Conservation (phyloP, 257 asterid genomes). For the Capsicum baccatum region DNA sequence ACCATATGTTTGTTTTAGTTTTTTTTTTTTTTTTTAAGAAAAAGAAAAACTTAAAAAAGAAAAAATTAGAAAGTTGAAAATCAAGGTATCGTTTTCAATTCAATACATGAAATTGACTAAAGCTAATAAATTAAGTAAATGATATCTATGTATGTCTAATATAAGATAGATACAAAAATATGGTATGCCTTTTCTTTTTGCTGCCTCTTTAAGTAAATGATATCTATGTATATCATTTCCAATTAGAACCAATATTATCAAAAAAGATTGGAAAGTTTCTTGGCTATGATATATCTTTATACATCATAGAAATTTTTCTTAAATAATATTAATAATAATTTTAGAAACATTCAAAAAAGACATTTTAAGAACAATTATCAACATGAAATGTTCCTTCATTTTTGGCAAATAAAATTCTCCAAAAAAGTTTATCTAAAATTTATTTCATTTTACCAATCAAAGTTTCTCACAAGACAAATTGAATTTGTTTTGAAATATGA, state of each 20-base stretch:
- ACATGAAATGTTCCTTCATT: background rate
- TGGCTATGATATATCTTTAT: background rate
- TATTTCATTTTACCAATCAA: background rate
- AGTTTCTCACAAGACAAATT: background rate
- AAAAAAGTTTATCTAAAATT: background rate
- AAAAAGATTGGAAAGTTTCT: background rate
- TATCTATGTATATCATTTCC: background rate
- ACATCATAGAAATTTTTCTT: background rate
- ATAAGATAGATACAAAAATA: background rate
- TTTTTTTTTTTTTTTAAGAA: too few species aligned
- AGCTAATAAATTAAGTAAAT: background rate
- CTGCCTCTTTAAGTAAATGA: background rate
- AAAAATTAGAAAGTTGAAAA: background rate
- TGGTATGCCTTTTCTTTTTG: background rate
- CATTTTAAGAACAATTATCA: background rate
- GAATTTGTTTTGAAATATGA: background rate
- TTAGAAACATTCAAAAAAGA: background rate
- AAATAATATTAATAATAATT: too few species aligned
- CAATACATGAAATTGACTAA: background rate
- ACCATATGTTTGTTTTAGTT: too few species aligned
- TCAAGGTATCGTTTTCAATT: background rate
- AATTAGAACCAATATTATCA: background rate
- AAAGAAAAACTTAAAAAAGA: too few species aligned
- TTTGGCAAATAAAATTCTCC: conserved; percentile 6
- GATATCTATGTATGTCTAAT: background rate